phyloP scores from a whole-genome alignment of 495 filamentous ascomycete genomes.

The Zalerion maritima region DNA sequence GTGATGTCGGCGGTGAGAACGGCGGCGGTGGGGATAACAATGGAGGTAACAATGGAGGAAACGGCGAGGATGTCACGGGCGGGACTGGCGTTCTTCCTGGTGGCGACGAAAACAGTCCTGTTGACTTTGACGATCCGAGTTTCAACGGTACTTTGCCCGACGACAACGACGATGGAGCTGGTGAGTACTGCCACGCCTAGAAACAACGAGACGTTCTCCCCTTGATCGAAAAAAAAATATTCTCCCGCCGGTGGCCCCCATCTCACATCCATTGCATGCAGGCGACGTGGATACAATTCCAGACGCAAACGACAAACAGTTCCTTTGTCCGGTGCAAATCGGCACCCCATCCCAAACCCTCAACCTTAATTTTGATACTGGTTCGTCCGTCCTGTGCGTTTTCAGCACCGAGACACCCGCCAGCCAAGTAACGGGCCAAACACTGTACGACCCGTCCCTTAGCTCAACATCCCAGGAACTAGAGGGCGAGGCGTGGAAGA shows the following conservation, averaged over 20 bases:
- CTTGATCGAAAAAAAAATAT: too few species aligned
- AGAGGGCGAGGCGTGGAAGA: conserved; percentile 45
- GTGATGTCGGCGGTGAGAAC: not conserved
- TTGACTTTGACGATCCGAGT: conserved; percentile 5
- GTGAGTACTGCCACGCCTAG: conserved; percentile 1
- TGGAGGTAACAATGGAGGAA: too few species aligned
- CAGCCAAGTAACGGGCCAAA: conserved; percentile 36
- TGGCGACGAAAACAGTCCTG: too few species aligned
- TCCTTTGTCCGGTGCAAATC: conserved; percentile 50
- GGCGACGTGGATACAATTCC: conserved; percentile 26
- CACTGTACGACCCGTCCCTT: conserved; percentile 36
- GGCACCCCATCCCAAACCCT: conserved; percentile 58
- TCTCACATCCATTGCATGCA: conserved; percentile 1
- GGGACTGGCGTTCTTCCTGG: too few species aligned
- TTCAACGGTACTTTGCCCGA: conserved; percentile 10
- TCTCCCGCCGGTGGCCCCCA: not conserved
- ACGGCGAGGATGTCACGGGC: too few species aligned
- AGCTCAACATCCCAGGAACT: conserved; percentile 36
- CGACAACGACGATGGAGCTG: not conserved
- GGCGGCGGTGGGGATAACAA: not conserved
- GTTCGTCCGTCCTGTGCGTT: conserved; percentile 61
- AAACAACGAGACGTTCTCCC: not conserved
- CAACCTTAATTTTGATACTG: conserved; percentile 62
- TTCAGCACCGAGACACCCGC: conserved; percentile 30
- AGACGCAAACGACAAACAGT: conserved; percentile 48